Percentiles rank a stretch among this genome's conserved stretches.
These are phyloP conservation scores for Acacia crassicarpa DNA, from an alignment of 306 rosid genomes.

Conservation along the genomic window DNA sequence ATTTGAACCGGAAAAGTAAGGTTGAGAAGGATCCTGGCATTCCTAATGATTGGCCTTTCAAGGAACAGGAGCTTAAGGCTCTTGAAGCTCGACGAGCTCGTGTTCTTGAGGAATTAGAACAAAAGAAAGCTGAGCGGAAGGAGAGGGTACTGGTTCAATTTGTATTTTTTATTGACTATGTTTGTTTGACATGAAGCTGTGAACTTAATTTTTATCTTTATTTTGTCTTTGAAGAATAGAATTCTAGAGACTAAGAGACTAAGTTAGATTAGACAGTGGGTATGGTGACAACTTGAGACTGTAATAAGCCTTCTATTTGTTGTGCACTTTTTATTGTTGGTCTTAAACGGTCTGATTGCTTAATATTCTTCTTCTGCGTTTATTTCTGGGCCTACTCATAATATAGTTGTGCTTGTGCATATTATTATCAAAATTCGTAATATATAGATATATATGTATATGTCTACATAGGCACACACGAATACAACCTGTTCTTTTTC, in stretches of 20 bases:
- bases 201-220: neutral
- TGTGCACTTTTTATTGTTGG: neutral
- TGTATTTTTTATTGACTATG: neutral
- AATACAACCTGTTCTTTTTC: neutral
- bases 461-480: neutral
- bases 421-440: slow-evolving; percentile 8
- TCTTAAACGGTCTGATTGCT: neutral
- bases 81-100: slow-evolving; percentile 83
- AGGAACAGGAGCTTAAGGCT: slow-evolving; percentile 92
- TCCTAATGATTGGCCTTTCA: slow-evolving; percentile 97
- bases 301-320: neutral
- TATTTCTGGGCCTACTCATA: neutral
- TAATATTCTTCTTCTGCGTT: neutral
- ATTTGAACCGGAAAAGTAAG: slow-evolving; percentile 54
- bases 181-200: neutral
- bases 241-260: neutral
- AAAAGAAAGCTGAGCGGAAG: slow-evolving; percentile 87
- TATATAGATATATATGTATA: no score
- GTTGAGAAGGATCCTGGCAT: slow-evolving; percentile 98
- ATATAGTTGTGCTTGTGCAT: neutral
- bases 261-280: neutral
- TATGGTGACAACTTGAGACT: neutral
- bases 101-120: slow-evolving; percentile 69
- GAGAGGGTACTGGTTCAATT: slow-evolving; percentile 66
- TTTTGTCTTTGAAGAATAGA: neutral